Percentiles rank a stretch among this genome's conserved stretches.
These are phyloP conservation scores for Effrenium voratum DNA, from an alignment of 73 alveolate species.

Conservation along the genomic window DNA sequence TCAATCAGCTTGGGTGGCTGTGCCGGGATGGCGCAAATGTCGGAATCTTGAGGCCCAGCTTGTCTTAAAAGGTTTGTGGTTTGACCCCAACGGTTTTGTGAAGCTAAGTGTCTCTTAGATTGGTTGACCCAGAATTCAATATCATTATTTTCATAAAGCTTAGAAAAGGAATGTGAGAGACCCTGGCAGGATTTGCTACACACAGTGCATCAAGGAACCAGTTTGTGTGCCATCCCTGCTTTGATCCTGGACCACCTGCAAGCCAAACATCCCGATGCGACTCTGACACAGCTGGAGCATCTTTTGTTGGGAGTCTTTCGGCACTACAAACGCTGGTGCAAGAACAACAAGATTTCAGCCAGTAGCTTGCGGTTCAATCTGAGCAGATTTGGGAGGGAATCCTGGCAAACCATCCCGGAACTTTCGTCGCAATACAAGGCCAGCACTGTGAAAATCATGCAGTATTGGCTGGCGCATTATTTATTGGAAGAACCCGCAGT, in stretches of 20 bases:
- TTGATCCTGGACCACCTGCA: background rate
- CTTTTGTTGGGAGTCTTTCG: background rate
- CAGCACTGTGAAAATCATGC: constrained; percentile 25
- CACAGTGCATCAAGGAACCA: constrained; percentile 42
- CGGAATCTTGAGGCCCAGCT: constrained; percentile 20
- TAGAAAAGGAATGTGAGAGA: background rate
- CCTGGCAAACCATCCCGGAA: background rate
- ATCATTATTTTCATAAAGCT: background rate
- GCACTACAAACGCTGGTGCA: constrained; percentile 31
- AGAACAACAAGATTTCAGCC: background rate
- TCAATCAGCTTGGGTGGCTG: constrained; percentile 17
- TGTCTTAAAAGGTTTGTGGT: background rate
- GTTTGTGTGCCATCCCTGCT: constrained; percentile 4
- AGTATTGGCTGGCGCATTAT: constrained; percentile 20
- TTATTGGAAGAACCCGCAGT: background rate
- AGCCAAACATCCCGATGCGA: background rate
- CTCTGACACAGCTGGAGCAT: background rate
- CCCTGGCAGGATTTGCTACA: constrained; percentile 7
- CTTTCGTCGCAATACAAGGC: constrained; percentile 46
- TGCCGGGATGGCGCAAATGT: constrained; percentile 69
- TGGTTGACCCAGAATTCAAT: too few relatives aligned
- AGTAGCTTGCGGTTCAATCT: constrained; percentile 1
- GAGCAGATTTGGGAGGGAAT: constrained; percentile 44
- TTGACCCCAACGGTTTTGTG: background rate
- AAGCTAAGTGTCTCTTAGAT: background rate